Percentiles rank a stretch among this genome's conserved stretches.
These are phyloP conservation scores for Ambrosia artemisiifolia DNA, from an alignment of 129 eudicot genomes.

Conservation along the genomic window DNA sequence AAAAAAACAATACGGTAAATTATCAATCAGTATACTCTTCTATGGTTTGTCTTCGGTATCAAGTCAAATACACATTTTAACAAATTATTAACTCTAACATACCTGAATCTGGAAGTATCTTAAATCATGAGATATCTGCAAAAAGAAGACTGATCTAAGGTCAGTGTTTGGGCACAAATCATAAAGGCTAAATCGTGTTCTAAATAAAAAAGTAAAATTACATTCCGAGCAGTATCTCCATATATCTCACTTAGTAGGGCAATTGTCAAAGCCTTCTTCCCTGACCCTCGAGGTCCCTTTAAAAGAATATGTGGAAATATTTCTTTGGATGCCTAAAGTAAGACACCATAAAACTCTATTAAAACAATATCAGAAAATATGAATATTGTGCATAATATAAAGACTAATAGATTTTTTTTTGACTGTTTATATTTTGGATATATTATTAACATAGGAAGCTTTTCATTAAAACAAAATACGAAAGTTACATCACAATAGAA, in stretches of 20 bases:
- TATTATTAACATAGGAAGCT: too few relatives aligned
- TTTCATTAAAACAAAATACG: too few relatives aligned
- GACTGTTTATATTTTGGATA: too few relatives aligned
- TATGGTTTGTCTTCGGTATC: not conserved
- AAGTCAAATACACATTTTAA: not conserved
- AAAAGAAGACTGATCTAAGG: not conserved
- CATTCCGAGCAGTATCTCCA: conserved; percentile 57
- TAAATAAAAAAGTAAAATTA: conserved; percentile 23
- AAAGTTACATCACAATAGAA: too few relatives aligned
- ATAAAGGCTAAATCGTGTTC: not conserved
- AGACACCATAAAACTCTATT: conserved; percentile 2
- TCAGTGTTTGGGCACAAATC: not conserved
- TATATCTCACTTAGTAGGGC: conserved; percentile 64
- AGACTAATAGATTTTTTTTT: too few relatives aligned
- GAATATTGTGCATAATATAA: not conserved
- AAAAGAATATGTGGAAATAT: conserved; percentile 69
- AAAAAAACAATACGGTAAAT: not conserved
- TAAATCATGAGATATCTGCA: conserved; percentile 73
- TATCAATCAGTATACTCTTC: conserved; percentile 1
- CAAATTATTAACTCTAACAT: conserved; percentile 12
- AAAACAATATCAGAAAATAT: too few relatives aligned
- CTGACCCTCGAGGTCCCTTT: conserved; percentile 75
- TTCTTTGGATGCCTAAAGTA: conserved; percentile 45
- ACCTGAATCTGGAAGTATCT: conserved; percentile 79
- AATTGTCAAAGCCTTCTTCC: conserved; percentile 68